Base-by-base conservation (phyloP, 2,329 filamentous ascomycete genomes). In the Bipolaris sorokiniana region DNA sequence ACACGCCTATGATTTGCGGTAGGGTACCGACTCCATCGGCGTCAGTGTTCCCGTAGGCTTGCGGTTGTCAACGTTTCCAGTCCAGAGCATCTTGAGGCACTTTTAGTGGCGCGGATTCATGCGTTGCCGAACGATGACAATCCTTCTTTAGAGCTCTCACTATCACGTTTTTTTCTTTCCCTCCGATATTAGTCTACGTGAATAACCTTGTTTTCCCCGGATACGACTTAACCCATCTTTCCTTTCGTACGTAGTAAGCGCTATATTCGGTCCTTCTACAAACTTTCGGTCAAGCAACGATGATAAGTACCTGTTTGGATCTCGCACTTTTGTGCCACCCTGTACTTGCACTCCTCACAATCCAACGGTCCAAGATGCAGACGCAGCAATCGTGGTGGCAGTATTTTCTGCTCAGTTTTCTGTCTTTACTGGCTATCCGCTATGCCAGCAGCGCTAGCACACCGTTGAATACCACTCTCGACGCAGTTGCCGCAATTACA, bases 271-370 rank as follows among this genome's bases (percentile, higher is more conserved):
- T 33, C 54, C 45, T 36, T 44, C 15, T 26, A 2, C 34, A 22
- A 48, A 48, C 23, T 42, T n/a, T 54, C 28, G 28, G 28, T 31
- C 28, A 44, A 58, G 40, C 44, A 51, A 50, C 13, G 15, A 65
- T 73, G 70, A 66, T 70, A 54, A 66, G 44, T 41, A 66, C 67
- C 2, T 72, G 65, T 62, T 56, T 73, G 36, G 70, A 74, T 56
- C 51, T 73, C 53, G 72, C 66, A 40, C 69, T 75, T 9, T 46
- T 73, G 51, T 73, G 67, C 61, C 70, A 71, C 51, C 70, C 72
- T 0, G 56, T 74, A 3, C 48, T 75, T 11, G 72, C 71, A 40
- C 57, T 74, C 53, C 54, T 74, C 28, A 64, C 66, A 3, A 61
- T 67, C 31, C 64, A 68, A 65, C 52, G 69, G 65, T 61, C 63